Base-by-base conservation (phyloP, 345 rosid genomes). In the Salix arbutifolia region DNA sequence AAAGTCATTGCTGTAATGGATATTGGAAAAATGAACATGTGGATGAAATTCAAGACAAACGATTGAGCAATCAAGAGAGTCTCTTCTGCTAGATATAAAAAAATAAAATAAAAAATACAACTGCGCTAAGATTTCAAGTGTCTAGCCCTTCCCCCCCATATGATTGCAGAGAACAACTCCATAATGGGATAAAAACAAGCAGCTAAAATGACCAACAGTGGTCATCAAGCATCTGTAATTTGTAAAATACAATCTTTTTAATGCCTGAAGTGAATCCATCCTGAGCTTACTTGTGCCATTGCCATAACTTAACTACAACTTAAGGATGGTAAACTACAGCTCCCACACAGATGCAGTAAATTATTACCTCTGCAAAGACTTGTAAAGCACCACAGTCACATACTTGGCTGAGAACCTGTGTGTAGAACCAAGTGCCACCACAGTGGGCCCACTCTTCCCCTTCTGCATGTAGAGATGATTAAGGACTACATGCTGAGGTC, bases 401-500 rank as follows among this genome's bases (percentile, higher is more conserved):
- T 96, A 93, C 86, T 92, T 96, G 73, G 97, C 91, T 30, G 83
- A 74, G 73, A 91, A 96, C 16, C 99, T 89, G 71, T 91, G 84
- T 28, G 98, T 90, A 17, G 98, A 88, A 80, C 99, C 98, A 44
- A 96, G 97, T 9, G 99, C 99, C 74, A 96, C 98, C 61, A 90
- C 90, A 3, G 99, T 86, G 0, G 97, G 98, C 65, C 91, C 81
- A 28, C 85, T 84, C 79, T 86, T 91, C 79, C 98, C 97, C 58
- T 96, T 96, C 75, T 93, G 98, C 88, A 96, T 93, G 80, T 91
- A 96, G 53, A 96, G 96, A 87, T 96, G 99, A 60, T 96, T 93
- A 73, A 96, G 99, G 56, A 93, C 88, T 35, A 91, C 98, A 30
- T 96, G 99, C 72, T 91, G 96, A 78, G 99, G 99, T 81, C 96